A percentile compares a stretch with the other conserved stretches of the same genome.
Conservation (phyloP, 129 eudicot genomes). For the Solidago caesia region DNA sequence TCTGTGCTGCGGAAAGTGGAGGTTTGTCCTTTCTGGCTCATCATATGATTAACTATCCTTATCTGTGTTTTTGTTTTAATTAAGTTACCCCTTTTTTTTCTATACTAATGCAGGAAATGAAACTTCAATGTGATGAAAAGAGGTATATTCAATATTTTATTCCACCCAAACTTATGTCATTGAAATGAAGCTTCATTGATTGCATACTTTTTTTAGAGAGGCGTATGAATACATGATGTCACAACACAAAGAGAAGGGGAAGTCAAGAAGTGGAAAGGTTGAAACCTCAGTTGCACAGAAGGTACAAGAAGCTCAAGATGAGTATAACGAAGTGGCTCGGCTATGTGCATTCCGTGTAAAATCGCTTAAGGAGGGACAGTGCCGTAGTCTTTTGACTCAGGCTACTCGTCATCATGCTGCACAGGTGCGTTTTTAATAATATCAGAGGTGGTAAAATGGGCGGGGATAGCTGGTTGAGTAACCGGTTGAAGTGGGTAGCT, state of each 20-base stretch:
- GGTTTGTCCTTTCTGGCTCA: slow-evolving; percentile 49
- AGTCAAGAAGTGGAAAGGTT: slow-evolving; percentile 63
- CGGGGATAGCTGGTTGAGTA: background rate
- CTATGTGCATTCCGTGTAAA: slow-evolving; percentile 70
- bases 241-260: slow-evolving; percentile 73
- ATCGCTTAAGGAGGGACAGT: slow-evolving; percentile 93
- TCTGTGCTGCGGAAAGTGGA: slow-evolving; percentile 86
- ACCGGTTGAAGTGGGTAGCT: background rate
- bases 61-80: background rate
- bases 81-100: slow-evolving; percentile 19
- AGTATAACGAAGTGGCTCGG: slow-evolving; percentile 74
- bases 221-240: slow-evolving; percentile 70
- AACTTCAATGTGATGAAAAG: slow-evolving; percentile 86
- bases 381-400: slow-evolving; percentile 84
- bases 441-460: slow-evolving; percentile 10
- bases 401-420: slow-evolving; percentile 98
- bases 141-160: slow-evolving; percentile 48
- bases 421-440: slow-evolving; percentile 51
- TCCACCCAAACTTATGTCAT: background rate
- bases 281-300: slow-evolving; percentile 60
- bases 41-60: background rate
- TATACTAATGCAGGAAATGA: slow-evolving; percentile 80
- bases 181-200: slow-evolving; percentile 25
- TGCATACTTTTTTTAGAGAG: slow-evolving; percentile 51
- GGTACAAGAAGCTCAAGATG: slow-evolving; percentile 69